Percentiles rank a stretch among this genome's conserved stretches.
Conservation (phyloP, 129 eudicot genomes). For the Lactuca saligna region DNA sequence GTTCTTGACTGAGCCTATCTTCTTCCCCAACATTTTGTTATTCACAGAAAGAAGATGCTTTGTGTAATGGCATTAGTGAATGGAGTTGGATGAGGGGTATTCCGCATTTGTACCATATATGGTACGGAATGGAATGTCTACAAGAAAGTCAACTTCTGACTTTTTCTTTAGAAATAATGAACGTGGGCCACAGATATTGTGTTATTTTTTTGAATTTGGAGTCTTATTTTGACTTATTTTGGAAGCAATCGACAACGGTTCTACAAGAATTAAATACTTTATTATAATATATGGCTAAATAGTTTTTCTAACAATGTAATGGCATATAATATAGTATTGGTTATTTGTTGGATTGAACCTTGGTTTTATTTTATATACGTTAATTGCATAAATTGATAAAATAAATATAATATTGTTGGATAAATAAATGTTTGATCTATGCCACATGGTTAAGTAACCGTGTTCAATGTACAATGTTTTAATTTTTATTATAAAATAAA, state of each 20-base stretch:
- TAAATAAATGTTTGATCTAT: too few relatives aligned
- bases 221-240: conserved; percentile 28
- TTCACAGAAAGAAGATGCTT: conserved; percentile 7
- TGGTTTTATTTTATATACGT: too few relatives aligned
- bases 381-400: too few relatives aligned
- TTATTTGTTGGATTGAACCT: too few relatives aligned
- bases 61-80: conserved; percentile 25
- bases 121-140: conserved; percentile 24
- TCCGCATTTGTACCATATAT: conserved; percentile 21
- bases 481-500: too few relatives aligned
- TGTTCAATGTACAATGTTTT: too few relatives aligned
- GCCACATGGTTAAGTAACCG: too few relatives aligned
- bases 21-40: conserved; percentile 61
- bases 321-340: too few relatives aligned
- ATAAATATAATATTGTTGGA: too few relatives aligned
- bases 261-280: not conserved
- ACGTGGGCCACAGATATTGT: conserved; percentile 25
- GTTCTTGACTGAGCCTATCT: conserved; percentile 56
- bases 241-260: not conserved
- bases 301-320: too few relatives aligned
- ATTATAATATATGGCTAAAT: too few relatives aligned
- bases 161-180: conserved; percentile 5
- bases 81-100: conserved; percentile 12
- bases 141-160: conserved; percentile 32
- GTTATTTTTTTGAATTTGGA: conserved; percentile 15